phyloP scores from a whole-genome alignment of 345 rosid species.

The Leavenworthia alabamica region DNA sequence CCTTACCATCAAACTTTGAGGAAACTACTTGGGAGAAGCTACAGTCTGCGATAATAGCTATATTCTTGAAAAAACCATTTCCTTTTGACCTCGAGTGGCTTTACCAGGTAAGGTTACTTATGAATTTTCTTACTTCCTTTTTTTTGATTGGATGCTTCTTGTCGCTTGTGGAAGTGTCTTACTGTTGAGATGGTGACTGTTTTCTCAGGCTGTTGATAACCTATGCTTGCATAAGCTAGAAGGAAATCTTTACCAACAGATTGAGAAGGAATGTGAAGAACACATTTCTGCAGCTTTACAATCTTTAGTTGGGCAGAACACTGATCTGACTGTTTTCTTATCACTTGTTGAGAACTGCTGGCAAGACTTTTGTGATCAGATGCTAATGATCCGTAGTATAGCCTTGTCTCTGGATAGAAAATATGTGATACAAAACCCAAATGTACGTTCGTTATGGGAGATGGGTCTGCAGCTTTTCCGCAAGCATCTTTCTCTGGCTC shows the following conservation, averaged over 20 bases:
- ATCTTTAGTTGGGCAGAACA: constrained; percentile 88
- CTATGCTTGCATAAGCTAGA: constrained; percentile 91
- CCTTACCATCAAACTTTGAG: constrained; percentile 73
- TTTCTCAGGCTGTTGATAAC: constrained; percentile 74
- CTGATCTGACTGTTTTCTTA: constrained; percentile 84
- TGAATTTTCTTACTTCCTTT: neutral
- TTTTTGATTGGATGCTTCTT: neutral
- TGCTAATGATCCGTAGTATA: constrained; percentile 94
- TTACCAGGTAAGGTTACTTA: constrained; percentile 53
- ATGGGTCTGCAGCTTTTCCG: constrained; percentile 97
- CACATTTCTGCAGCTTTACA: constrained; percentile 66
- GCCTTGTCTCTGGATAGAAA: constrained; percentile 90
- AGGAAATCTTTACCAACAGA: constrained; percentile 77
- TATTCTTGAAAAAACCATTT: constrained; percentile 69
- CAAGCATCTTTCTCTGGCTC: constrained; percentile 70
- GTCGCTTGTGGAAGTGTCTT: constrained; percentile 2
- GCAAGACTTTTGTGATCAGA: constrained; percentile 93
- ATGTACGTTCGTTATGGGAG: constrained; percentile 87
- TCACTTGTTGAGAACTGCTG: constrained; percentile 89
- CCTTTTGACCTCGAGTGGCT: constrained; percentile 75
- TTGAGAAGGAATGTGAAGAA: constrained; percentile 84
- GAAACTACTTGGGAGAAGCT: constrained; percentile 87
- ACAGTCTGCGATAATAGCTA: constrained; percentile 87
- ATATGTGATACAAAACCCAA: constrained; percentile 81
- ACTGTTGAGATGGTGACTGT: constrained; percentile 1